phyloP scores from a whole-genome alignment of 768 basidiomycete genomes.

The Boletus tylopilopsis region DNA sequence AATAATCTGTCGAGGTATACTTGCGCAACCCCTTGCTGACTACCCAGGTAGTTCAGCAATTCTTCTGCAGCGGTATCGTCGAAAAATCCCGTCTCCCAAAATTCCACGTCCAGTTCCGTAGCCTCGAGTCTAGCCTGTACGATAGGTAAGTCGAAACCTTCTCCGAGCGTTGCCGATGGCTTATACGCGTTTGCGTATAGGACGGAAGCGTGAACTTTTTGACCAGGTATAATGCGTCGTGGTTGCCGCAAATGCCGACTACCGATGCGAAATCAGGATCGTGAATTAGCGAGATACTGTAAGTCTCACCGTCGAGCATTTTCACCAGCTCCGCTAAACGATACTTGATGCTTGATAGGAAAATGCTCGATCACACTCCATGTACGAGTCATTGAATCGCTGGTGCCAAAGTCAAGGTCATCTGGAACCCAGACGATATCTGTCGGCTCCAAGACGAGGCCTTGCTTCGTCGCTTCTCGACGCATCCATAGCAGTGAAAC shows the following conservation, averaged over 20 bases:
- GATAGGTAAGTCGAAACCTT: constrained; percentile 22
- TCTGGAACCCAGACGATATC: constrained; percentile 28
- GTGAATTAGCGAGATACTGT: not conserved
- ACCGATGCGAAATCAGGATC: not conserved
- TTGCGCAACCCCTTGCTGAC: constrained; percentile 7
- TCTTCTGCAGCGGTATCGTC: constrained; percentile 14
- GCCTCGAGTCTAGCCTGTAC: not conserved
- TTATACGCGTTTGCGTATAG: constrained; percentile 19
- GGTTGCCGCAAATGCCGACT: constrained; percentile 18
- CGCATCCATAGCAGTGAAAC: constrained; percentile 33
- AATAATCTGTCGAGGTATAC: constrained; percentile 6
- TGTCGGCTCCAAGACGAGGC: constrained; percentile 25
- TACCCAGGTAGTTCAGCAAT: constrained; percentile 7
- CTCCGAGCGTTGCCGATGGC: constrained; percentile 16
- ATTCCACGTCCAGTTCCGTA: not conserved
- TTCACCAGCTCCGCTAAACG: constrained; percentile 16
- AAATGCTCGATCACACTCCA: constrained; percentile 19
- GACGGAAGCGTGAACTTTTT: constrained; percentile 26
- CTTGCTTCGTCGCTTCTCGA: constrained; percentile 24
- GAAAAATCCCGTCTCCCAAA: constrained; percentile 23
- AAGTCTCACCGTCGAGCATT: constrained; percentile 15
- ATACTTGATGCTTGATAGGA: constrained; percentile 24
- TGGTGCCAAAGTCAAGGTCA: constrained; percentile 22
- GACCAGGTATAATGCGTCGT: constrained; percentile 27
- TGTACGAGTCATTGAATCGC: constrained; percentile 14